These are phyloP conservation scores for Pezicula neosporulosa DNA, from an alignment of 2,329 filamentous ascomycete genomes.

Conservation along the genomic window DNA sequence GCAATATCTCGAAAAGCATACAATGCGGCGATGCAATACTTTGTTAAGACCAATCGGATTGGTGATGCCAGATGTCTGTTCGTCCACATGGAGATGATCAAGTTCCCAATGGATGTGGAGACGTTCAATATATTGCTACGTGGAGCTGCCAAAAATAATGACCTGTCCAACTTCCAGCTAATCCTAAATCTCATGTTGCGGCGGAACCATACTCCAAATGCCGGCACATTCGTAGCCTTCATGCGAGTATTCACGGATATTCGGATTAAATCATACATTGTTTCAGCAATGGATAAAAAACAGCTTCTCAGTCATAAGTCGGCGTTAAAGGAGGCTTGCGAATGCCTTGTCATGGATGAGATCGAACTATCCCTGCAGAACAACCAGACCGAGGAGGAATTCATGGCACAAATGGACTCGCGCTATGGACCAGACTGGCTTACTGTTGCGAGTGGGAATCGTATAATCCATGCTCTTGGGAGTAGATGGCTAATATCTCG, in stretches of 20 bases:
- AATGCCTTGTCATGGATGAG: slow-evolving; percentile 12
- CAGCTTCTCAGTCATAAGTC: slow-evolving; percentile 14
- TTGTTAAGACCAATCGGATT: slow-evolving; percentile 30
- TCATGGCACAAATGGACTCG: slow-evolving; percentile 33
- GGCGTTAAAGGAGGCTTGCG: slow-evolving; percentile 9
- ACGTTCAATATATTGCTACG: slow-evolving; percentile 42
- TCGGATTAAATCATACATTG: slow-evolving; percentile 12
- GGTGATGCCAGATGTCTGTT: slow-evolving; percentile 30
- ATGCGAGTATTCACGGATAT: slow-evolving; percentile 20
- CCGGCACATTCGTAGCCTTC: slow-evolving; percentile 38
- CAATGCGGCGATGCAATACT: slow-evolving; percentile 35
- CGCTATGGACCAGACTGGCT: slow-evolving; percentile 35
- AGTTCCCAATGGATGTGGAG: slow-evolving; percentile 28
- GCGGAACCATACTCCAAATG: slow-evolving; percentile 33
- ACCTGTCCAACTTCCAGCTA: slow-evolving; percentile 34
- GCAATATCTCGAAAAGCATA: slow-evolving; percentile 36
- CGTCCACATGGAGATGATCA: slow-evolving; percentile 29
- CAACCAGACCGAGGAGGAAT: slow-evolving; percentile 30
- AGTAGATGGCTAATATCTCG: slow-evolving; percentile 16
- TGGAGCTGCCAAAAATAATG: slow-evolving; percentile 31
- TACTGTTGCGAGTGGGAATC: slow-evolving; percentile 29
- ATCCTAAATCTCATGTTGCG: slow-evolving; percentile 35
- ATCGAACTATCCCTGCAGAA: slow-evolving; percentile 19
- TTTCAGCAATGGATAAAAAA: slow-evolving; percentile 18
- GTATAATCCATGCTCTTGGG: slow-evolving; percentile 32